phyloP scores from a whole-genome alignment of 2,329 filamentous ascomycete genomes.

The Cladorrhinum sp. region DNA sequence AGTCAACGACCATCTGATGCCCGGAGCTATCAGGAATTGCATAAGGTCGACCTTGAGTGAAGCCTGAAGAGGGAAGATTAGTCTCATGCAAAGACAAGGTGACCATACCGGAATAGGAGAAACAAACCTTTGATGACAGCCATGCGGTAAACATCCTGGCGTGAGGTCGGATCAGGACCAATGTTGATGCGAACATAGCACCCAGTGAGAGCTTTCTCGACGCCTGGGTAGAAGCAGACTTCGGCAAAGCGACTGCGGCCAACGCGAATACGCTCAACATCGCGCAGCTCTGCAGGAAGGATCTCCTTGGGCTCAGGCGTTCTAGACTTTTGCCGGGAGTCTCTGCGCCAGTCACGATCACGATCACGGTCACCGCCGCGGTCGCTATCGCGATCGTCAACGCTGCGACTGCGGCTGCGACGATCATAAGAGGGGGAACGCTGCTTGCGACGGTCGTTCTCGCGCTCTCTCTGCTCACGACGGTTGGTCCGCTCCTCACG shows the following conservation, averaged over 20 bases:
- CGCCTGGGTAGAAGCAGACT: slow-evolving; percentile 90
- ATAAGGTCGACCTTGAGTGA: slow-evolving; percentile 77
- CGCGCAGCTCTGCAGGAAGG: slow-evolving; percentile 68
- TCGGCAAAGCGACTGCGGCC: slow-evolving; percentile 83
- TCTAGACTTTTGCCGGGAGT: slow-evolving; percentile 47
- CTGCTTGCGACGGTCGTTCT: slow-evolving; percentile 57
- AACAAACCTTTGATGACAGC: slow-evolving; percentile 75
- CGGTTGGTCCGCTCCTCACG: slow-evolving; percentile 64
- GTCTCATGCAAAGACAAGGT: not conserved
- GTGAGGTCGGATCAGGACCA: slow-evolving; percentile 70
- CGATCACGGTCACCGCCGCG: slow-evolving; percentile 36
- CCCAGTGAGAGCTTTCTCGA: slow-evolving; percentile 75
- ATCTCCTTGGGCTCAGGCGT: slow-evolving; percentile 62
- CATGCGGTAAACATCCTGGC: slow-evolving; percentile 80
- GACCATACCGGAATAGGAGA: not conserved
- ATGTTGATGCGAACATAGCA: slow-evolving; percentile 85
- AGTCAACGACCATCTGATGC: slow-evolving; percentile 76
- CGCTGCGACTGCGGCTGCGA: slow-evolving; percentile 43
- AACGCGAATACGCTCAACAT: slow-evolving; percentile 80
- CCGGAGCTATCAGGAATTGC: slow-evolving; percentile 72
- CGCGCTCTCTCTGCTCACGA: slow-evolving; percentile 60
- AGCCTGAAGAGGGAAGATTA: slow-evolving; percentile 49
- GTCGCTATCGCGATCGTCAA: slow-evolving; percentile 72
- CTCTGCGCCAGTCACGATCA: slow-evolving; percentile 55
- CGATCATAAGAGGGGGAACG: slow-evolving; percentile 37